A percentile compares a stretch with the other conserved stretches of the same genome.
phyloP scores from a whole-genome alignment of 352 stramenopile genomes.

The Pythium periplocum region DNA sequence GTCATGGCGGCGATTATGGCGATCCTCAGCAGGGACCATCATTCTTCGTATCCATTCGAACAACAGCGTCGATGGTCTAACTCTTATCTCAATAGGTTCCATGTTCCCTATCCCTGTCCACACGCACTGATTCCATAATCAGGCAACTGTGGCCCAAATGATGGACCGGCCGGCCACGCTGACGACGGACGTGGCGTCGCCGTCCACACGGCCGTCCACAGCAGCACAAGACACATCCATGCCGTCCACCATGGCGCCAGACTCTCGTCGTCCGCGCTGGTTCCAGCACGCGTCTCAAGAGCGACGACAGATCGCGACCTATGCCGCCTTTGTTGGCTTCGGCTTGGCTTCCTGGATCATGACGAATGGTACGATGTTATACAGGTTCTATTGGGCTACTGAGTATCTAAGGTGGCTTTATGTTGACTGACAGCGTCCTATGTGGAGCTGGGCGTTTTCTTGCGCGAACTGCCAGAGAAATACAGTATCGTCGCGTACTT shows the following conservation, averaged over 20 bases:
- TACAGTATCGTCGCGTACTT: constrained; percentile 69
- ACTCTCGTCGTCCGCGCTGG: no score
- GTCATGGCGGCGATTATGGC: not conserved
- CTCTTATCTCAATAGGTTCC: constrained; percentile 9
- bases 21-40: constrained; percentile 6
- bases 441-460: constrained; percentile 49
- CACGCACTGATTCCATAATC: no score
- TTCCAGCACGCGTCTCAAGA: not conserved
- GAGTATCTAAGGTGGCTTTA: not conserved
- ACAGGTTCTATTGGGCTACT: not conserved
- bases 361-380: constrained; percentile 36
- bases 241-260: not conserved
- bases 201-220: not conserved
- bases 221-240: not conserved
- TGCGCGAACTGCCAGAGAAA: constrained; percentile 52
- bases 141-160: no score
- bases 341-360: constrained; percentile 61
- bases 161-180: not conserved
- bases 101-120: no score
- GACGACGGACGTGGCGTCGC: constrained; percentile 1
- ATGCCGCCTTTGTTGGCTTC: constrained; percentile 50
- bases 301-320: constrained; percentile 17
- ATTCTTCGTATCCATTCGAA: constrained; percentile 4
- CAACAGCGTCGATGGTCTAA: constrained; percentile 2
- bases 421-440: constrained; percentile 28